Evolutionary conservation across 352 stramenopile species (phyloP).

Genomic region (Phytophthora meadii): DNA sequence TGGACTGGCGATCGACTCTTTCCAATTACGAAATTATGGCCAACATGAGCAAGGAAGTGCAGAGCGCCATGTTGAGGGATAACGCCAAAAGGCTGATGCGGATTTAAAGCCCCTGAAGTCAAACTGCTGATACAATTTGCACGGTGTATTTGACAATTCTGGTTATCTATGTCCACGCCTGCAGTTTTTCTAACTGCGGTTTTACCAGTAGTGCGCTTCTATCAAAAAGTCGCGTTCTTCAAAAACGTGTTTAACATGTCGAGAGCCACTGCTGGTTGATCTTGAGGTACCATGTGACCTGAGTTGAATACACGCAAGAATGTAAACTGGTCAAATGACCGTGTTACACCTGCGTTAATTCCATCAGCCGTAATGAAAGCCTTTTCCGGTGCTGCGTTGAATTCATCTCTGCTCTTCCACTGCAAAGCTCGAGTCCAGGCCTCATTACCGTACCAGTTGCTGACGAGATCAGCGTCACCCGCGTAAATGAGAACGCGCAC

Average conservation of each 20-base stretch:
- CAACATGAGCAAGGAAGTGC: conserved; percentile 39
- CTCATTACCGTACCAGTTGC: conserved; percentile 96
- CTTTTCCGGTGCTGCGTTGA: conserved; percentile 56
- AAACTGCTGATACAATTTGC: background rate
- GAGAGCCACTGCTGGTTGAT: conserved; percentile 55
- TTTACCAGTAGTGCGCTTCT: conserved; percentile 5
- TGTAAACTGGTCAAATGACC: conserved; percentile 47
- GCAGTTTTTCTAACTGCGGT: conserved; percentile 4
- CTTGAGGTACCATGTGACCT: conserved; percentile 63
- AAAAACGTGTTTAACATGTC: conserved; percentile 77
- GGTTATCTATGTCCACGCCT: conserved; percentile 19
- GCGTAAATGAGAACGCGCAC: conserved; percentile 94
- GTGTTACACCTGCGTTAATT: conserved; percentile 30
- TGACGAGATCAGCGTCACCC: conserved; percentile 94
- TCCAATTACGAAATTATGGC: conserved; percentile 60
- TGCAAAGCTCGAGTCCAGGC: conserved; percentile 92
- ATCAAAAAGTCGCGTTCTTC: conserved; percentile 29
- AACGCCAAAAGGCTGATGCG: conserved; percentile 46
- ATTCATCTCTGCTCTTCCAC: conserved; percentile 89
- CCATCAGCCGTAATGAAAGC: conserved; percentile 28
- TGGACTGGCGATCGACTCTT: conserved; percentile 51
- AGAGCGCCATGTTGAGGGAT: conserved; percentile 49
- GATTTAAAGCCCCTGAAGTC: conserved; percentile 8
- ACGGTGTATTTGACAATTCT: conserved; percentile 20
- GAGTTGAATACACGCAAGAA: conserved; percentile 65